These are phyloP conservation scores for Ceratocystis alfenasii DNA, from an alignment of 2,329 filamentous ascomycete genomes.

Conservation along the genomic window DNA sequence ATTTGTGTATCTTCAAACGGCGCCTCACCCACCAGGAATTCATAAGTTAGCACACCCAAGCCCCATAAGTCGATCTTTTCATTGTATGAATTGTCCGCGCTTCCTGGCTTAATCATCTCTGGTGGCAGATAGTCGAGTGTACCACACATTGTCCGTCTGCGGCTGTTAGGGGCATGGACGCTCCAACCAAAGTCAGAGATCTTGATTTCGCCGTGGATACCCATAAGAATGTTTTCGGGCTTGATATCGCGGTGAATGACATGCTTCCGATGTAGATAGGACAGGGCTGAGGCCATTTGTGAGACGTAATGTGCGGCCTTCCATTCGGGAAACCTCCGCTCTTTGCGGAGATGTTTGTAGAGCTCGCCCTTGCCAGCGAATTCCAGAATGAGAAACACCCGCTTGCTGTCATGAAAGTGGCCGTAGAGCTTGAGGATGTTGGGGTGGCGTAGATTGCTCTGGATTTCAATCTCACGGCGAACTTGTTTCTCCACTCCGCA, in stretches of 20 bases:
- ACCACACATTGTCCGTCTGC: conserved; percentile 89
- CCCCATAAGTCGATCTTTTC: conserved; percentile 97
- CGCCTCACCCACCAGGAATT: conserved; percentile 90
- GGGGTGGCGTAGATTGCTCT: conserved; percentile 73
- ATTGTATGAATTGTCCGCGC: conserved; percentile 75
- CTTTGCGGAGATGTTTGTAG: conserved; percentile 73
- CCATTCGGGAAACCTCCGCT: conserved; percentile 71
- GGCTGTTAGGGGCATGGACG: conserved; percentile 90
- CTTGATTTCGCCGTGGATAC: conserved; percentile 95
- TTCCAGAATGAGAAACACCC: conserved; percentile 77
- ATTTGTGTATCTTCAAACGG: conserved; percentile 92
- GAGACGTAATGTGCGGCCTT: conserved; percentile 79
- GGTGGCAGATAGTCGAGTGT: conserved; percentile 95
- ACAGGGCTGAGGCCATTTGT: conserved; percentile 79
- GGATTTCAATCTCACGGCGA: conserved; percentile 78
- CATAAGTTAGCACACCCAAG: conserved; percentile 86
- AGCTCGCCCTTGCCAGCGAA: conserved; percentile 77
- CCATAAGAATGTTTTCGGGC: conserved; percentile 91
- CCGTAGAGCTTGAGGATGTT: conserved; percentile 76
- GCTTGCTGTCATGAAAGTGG: conserved; percentile 80
- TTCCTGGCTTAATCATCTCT: conserved; percentile 84
- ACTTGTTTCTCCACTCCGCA: conserved; percentile 68
- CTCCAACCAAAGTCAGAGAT: conserved; percentile 98
- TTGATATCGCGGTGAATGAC: conserved; percentile 98
- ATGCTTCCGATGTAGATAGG: conserved; percentile 90